Percentiles rank a stretch among this genome's conserved stretches.
Conservation (phyloP, 805 yeast genomes). For the Tetrapisispora namnaoensis region DNA sequence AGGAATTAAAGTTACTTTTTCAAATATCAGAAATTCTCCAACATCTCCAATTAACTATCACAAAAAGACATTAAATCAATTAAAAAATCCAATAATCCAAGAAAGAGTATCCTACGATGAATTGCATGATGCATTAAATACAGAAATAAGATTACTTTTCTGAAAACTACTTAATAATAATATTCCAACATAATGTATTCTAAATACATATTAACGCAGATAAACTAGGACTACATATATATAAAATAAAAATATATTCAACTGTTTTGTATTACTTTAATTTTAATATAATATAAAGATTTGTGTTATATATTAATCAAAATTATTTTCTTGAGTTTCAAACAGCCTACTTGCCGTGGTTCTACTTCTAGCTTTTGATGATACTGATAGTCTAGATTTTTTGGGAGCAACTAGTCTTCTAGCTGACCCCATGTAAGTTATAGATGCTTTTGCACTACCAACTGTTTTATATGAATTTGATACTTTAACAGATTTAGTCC, state of each 20-base stretch:
- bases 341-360: slow-evolving; percentile 8
- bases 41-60: neutral
- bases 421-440: slow-evolving; percentile 41
- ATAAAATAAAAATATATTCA: neutral
- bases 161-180: neutral
- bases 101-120: slow-evolving; percentile 18
- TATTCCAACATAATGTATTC: neutral
- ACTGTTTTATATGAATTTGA: slow-evolving; percentile 46
- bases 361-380: neutral
- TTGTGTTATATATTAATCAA: slow-evolving; percentile 7
- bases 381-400: slow-evolving; percentile 1
- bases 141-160: slow-evolving; percentile 14
- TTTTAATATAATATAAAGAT: neutral
- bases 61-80: no score
- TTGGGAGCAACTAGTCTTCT: slow-evolving; percentile 25
- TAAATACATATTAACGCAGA: neutral
- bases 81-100: slow-evolving; percentile 9
- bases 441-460: slow-evolving; percentile 46
- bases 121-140: slow-evolving; percentile 23
- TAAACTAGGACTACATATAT: neutral
- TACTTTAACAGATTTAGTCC: slow-evolving; percentile 39
- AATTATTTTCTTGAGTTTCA: slow-evolving; percentile 13
- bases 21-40: neutral
- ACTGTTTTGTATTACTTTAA: no score
- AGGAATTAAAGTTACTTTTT: neutral